Evolutionary conservation across 805 yeast genomes (phyloP).

Genomic region (Kodamaea hsintzibuensis): DNA sequence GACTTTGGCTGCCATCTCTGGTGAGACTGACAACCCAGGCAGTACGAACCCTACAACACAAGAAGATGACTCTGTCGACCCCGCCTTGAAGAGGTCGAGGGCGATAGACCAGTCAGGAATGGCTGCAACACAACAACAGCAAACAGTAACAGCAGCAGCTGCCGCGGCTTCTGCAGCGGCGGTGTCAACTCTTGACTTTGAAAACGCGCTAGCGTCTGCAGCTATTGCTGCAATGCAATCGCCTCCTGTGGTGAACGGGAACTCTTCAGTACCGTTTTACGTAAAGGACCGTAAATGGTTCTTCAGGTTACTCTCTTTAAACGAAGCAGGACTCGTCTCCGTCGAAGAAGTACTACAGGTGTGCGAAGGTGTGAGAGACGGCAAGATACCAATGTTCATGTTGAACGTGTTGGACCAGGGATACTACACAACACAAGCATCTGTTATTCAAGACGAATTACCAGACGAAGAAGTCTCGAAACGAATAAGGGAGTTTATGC

Average conservation of each 20-base stretch:
- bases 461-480: conserved; percentile 33
- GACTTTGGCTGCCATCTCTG: conserved; percentile 11
- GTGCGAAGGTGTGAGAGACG: conserved; percentile 39
- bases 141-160: conserved; percentile 3
- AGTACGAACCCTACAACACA: conserved; percentile 10
- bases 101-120: conserved; percentile 5
- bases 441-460: conserved; percentile 17
- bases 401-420: conserved; percentile 35
- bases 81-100: conserved; percentile 26
- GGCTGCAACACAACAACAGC: conserved; percentile 8
- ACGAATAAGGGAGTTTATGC: conserved; percentile 33
- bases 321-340: conserved; percentile 26
- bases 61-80: conserved; percentile 31
- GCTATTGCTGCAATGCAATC: conserved; percentile 35
- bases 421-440: conserved; percentile 25
- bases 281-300: conserved; percentile 40
- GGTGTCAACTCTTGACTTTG: conserved; percentile 20
- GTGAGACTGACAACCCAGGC: conserved; percentile 10
- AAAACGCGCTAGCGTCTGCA: conserved; percentile 29
- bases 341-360: conserved; percentile 33
- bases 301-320: conserved; percentile 30
- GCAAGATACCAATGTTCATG: conserved; percentile 38
- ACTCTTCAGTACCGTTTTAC: conserved; percentile 27
- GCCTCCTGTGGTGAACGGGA: conserved; percentile 25
- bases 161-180: conserved; percentile 7